Evolutionary conservation across 495 filamentous ascomycete genomes (phyloP).

Genomic region (Penicillium psychrofluorescens): DNA sequence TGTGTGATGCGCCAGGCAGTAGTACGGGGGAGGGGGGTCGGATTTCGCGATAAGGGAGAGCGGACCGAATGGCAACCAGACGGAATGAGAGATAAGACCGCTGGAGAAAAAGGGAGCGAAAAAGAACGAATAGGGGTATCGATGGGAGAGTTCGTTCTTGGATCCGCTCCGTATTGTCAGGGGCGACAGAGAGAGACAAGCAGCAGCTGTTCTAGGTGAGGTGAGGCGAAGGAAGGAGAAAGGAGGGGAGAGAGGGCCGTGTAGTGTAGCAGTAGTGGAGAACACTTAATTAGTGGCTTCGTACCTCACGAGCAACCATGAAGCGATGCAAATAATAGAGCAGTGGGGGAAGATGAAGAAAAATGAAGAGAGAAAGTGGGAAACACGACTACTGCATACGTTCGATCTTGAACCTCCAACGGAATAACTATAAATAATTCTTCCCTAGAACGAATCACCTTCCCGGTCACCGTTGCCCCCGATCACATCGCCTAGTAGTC

Average conservation of each 20-base stretch:
- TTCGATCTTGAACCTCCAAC: background rate
- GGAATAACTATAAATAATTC: constrained; percentile 1
- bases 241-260: background rate
- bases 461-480: too few species aligned
- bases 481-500: too few species aligned
- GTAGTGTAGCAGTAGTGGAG: too few species aligned
- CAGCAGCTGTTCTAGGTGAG: background rate
- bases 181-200: constrained; percentile 1
- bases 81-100: background rate
- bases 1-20: constrained; percentile 10
- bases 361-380: background rate
- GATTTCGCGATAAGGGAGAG: background rate
- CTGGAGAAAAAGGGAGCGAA: background rate
- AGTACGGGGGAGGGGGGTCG: constrained; percentile 1
- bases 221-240: constrained; percentile 4
- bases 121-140: background rate
- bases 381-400: background rate
- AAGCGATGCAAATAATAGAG: background rate
- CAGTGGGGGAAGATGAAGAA: constrained; percentile 13
- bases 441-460: background rate
- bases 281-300: too few species aligned
- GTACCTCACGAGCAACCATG: too few species aligned
- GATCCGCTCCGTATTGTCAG: too few species aligned
- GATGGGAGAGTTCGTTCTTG: too few species aligned
- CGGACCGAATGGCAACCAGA: constrained; percentile 10